Evolutionary conservation across 23 red algal genomes (phyloP).

Genomic region (Gracilaria gracilis): DNA sequence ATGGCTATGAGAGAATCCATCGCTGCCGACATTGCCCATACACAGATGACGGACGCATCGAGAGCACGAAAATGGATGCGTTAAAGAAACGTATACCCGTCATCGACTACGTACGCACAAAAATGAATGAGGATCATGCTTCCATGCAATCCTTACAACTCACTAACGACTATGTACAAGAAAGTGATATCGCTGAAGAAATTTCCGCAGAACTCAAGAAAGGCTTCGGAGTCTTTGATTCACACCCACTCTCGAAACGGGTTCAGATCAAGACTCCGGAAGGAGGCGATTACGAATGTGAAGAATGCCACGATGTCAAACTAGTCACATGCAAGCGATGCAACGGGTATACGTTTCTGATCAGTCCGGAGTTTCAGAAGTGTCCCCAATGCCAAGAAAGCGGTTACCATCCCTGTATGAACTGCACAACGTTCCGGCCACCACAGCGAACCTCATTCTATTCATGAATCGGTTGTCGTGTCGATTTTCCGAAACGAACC

Average conservation of each 20-base stretch:
- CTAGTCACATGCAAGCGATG: conserved; percentile 48
- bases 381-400: conserved; percentile 48
- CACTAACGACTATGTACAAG: not conserved
- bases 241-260: conserved; percentile 2
- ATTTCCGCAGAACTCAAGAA: not conserved
- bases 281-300: not conserved
- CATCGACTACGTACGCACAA: conserved; percentile 32
- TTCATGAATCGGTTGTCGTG: not conserved
- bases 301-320: conserved; percentile 3
- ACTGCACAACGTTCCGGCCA: conserved; percentile 54
- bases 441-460: conserved; percentile 43
- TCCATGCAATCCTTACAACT: not conserved
- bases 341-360: conserved; percentile 53
- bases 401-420: conserved; percentile 51
- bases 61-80: conserved; percentile 41
- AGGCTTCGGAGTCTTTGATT: not conserved
- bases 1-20: conserved; percentile 56
- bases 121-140: not conserved
- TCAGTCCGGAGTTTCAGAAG: conserved; percentile 37
- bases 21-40: conserved; percentile 83
- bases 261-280: not conserved
- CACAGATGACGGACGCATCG: conserved; percentile 33
- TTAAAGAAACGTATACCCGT: conserved; percentile 26
- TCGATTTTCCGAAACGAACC: not conserved
- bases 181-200: not conserved